A percentile compares a stretch with the other conserved stretches of the same genome.
phyloP scores from a whole-genome alignment of 177 flowering plant species.

The Vitis hybrid region DNA sequence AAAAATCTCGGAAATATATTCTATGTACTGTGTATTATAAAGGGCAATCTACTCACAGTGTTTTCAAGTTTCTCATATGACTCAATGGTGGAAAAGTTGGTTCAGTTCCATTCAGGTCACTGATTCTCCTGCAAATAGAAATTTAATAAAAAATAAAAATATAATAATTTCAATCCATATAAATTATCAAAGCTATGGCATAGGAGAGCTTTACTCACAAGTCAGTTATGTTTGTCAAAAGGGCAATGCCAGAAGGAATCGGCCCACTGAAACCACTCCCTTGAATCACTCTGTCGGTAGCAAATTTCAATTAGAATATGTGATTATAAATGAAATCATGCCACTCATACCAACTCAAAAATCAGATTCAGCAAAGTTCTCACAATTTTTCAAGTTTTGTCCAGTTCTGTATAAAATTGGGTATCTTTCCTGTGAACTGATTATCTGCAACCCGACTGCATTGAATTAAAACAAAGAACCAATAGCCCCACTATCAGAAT shows the following conservation, averaged over 20 bases:
- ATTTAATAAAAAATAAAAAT: conserved; percentile 1
- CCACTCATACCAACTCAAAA: neutral
- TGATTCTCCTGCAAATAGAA: conserved; percentile 45
- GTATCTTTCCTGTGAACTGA: conserved; percentile 46
- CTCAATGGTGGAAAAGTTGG: conserved; percentile 35
- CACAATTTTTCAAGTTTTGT: conserved; percentile 39
- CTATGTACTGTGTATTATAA: too few relatives aligned
- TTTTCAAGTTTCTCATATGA: conserved; percentile 20
- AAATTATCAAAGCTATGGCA: neutral
- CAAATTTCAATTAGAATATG: neutral
- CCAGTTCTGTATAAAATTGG: conserved; percentile 49
- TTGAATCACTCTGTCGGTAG: conserved; percentile 39
- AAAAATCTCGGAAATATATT: neutral
- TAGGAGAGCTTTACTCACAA: conserved; percentile 34
- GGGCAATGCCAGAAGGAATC: conserved; percentile 45
- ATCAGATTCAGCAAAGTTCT: conserved; percentile 4
- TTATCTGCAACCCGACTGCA: conserved; percentile 50
- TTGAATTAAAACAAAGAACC: neutral
- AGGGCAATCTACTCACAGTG: conserved; percentile 25
- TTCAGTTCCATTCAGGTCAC: conserved; percentile 45
- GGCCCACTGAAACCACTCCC: conserved; percentile 59
- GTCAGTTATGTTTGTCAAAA: conserved; percentile 32
- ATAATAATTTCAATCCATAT: neutral
- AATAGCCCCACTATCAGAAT: too few relatives aligned
- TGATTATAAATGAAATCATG: neutral